These are phyloP conservation scores for Saraca asoca DNA, from an alignment of 331 rosid species.

Conservation along the genomic window DNA sequence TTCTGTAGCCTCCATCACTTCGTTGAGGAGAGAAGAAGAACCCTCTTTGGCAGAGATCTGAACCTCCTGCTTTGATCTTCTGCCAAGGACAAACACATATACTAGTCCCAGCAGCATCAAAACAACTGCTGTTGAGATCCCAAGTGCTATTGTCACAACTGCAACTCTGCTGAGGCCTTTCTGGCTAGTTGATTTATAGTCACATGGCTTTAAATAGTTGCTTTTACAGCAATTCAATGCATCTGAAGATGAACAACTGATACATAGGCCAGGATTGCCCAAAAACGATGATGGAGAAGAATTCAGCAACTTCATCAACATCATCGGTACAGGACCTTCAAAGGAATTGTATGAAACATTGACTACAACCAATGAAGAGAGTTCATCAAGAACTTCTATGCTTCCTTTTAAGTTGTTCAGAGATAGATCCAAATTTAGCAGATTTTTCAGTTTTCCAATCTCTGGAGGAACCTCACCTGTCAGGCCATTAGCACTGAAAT, in stretches of 20 bases:
- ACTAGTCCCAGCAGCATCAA: slow-evolving; percentile 45
- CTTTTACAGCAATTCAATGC: slow-evolving; percentile 40
- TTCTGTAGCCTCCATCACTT: slow-evolving; percentile 64
- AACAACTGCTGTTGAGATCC: slow-evolving; percentile 45
- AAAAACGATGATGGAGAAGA: slow-evolving; percentile 46
- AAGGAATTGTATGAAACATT: slow-evolving; percentile 68
- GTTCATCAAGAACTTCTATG: slow-evolving; percentile 44
- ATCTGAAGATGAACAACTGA: slow-evolving; percentile 44
- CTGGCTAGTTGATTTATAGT: slow-evolving; percentile 33
- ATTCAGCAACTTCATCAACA: slow-evolving; percentile 46
- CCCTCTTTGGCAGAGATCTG: slow-evolving; percentile 39
- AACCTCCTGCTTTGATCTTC: slow-evolving; percentile 41
- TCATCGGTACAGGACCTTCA: slow-evolving; percentile 56
- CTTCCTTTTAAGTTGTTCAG: slow-evolving; percentile 72
- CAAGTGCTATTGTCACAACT: slow-evolving; percentile 56
- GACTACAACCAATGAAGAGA: slow-evolving; percentile 45
- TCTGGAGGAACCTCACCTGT: too few species aligned
- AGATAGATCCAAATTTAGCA: slow-evolving; percentile 57
- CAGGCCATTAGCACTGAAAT: too few species aligned
- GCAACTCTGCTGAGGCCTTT: slow-evolving; percentile 42
- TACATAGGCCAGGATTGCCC: slow-evolving; percentile 68
- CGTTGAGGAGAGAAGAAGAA: slow-evolving; percentile 44
- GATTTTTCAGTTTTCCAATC: too few species aligned
- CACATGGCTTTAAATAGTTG: slow-evolving; percentile 50
- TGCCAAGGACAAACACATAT: slow-evolving; percentile 30